phyloP scores from a whole-genome alignment of 2,329 filamentous ascomycete species.

The Chalaropsis thielavioides region DNA sequence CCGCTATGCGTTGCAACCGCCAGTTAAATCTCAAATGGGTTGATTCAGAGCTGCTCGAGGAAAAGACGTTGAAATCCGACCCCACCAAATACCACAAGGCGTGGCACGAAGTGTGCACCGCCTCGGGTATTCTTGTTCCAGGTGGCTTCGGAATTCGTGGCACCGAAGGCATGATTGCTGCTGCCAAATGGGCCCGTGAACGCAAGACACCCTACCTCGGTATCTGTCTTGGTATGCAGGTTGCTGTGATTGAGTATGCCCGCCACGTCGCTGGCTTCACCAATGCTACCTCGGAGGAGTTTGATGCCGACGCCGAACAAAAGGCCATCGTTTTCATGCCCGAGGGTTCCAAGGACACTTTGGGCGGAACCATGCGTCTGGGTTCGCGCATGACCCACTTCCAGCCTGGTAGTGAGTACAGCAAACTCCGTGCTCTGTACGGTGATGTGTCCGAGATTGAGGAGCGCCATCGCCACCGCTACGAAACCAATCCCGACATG shows the following conservation, averaged over 20 bases:
- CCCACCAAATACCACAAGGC: conserved; percentile 70
- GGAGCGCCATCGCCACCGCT: conserved; percentile 77
- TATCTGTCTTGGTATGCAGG: conserved; percentile 84
- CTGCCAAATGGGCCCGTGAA: conserved; percentile 74
- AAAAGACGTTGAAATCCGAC: conserved; percentile 41
- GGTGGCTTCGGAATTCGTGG: conserved; percentile 72
- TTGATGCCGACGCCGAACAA: conserved; percentile 42
- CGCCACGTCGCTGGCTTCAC: conserved; percentile 56
- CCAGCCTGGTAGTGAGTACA: conserved; percentile 63
- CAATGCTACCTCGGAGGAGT: conserved; percentile 42
- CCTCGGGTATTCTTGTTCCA: conserved; percentile 49
- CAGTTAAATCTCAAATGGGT: conserved; percentile 74
- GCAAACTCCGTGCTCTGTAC: conserved; percentile 61
- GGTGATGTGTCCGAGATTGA: conserved; percentile 40
- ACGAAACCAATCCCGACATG: conserved; percentile 75
- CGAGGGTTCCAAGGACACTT: conserved; percentile 39
- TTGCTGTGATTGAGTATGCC: conserved; percentile 81
- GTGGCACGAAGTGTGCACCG: conserved; percentile 65
- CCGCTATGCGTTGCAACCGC: conserved; percentile 69
- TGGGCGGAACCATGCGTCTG: conserved; percentile 79
- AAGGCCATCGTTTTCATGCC: conserved; percentile 85
- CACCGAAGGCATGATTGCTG: conserved; percentile 78
- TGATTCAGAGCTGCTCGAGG: conserved; percentile 72
- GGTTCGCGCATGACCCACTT: conserved; percentile 62
- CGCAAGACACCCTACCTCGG: conserved; percentile 73